Evolutionary conservation across 805 yeast species (phyloP).

Genomic region (Candida alai): DNA sequence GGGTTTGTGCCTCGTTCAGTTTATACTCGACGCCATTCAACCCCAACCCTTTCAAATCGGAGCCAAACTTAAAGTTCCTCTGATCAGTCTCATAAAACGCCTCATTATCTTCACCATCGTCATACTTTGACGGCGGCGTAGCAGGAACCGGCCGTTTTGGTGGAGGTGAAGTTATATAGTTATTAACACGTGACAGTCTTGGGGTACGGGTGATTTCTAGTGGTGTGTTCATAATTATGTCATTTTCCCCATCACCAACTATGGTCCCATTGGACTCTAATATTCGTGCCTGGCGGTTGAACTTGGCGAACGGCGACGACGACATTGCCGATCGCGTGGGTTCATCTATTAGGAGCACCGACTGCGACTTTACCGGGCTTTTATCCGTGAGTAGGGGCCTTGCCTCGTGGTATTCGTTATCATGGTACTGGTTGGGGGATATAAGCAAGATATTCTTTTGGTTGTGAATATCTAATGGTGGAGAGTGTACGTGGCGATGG

Average conservation of each 20-base stretch:
- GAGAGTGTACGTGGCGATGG: slow-evolving; percentile 15
- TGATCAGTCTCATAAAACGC: slow-evolving; percentile 8
- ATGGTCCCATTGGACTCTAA: slow-evolving; percentile 24
- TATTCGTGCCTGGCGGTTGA: slow-evolving; percentile 43
- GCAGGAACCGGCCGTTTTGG: slow-evolving; percentile 31
- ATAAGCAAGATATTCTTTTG: slow-evolving; percentile 31
- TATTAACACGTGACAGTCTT: background rate
- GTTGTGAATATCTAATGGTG: slow-evolving; percentile 12
- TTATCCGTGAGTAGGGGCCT: slow-evolving; percentile 3
- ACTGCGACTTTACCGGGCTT: slow-evolving; percentile 1
- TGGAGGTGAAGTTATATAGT: slow-evolving; percentile 32
- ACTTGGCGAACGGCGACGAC: slow-evolving; percentile 38
- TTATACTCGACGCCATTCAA: slow-evolving; percentile 33
- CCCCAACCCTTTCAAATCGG: slow-evolving; percentile 35
- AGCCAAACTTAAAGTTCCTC: slow-evolving; percentile 15
- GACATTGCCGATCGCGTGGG: background rate
- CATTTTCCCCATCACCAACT: slow-evolving; percentile 10
- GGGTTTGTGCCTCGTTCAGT: background rate
- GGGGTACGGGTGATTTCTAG: background rate
- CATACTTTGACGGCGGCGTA: too few species aligned
- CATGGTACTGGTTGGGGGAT: slow-evolving; percentile 37
- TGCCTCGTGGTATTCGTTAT: slow-evolving; percentile 28
- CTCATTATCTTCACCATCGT: too few species aligned
- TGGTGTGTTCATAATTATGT: background rate
- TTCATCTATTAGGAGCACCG: background rate